Conservation (phyloP, 306 rosid species). For the Trichosanthes cucumerina region DNA sequence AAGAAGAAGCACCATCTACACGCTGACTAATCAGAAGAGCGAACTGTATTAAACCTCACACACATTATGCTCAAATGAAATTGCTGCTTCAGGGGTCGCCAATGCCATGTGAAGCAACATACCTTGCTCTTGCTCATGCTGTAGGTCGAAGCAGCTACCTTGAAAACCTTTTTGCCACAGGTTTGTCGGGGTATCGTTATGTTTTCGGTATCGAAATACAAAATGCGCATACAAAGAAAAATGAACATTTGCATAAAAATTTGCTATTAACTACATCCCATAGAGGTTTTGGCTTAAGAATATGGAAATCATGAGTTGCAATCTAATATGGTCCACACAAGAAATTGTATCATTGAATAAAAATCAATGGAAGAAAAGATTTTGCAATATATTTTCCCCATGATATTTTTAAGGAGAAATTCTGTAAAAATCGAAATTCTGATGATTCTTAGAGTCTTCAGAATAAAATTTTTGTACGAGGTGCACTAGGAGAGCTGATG, state of each 20-base stretch:
- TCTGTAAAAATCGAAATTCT: not conserved
- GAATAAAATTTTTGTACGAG: not conserved
- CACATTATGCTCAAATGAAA: not conserved
- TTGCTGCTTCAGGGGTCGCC: not conserved
- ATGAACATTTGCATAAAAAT: not conserved
- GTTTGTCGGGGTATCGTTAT: not conserved
- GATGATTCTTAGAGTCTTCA: not conserved
- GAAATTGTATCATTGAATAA: not conserved
- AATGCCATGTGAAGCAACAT: no score
- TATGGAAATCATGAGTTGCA: not conserved
- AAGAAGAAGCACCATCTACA: slow-evolving; percentile 76
- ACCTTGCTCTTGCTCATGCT: not conserved
- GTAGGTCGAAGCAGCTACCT: not conserved
- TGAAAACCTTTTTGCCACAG: slow-evolving; percentile 1
- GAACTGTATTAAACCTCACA: not conserved
- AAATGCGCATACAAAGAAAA: not conserved
- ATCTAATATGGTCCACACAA: not conserved
- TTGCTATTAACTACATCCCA: not conserved
- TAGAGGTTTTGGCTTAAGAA: not conserved
- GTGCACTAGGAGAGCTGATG: not conserved
- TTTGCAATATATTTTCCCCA: not conserved
- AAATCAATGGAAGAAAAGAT: not conserved
- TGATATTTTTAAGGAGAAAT: not conserved
- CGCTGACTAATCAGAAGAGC: slow-evolving; percentile 32
- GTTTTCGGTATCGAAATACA: not conserved